phyloP scores from a whole-genome alignment of 1,284 basidiomycete genomes.

The Sphaerobolus stellatus region DNA sequence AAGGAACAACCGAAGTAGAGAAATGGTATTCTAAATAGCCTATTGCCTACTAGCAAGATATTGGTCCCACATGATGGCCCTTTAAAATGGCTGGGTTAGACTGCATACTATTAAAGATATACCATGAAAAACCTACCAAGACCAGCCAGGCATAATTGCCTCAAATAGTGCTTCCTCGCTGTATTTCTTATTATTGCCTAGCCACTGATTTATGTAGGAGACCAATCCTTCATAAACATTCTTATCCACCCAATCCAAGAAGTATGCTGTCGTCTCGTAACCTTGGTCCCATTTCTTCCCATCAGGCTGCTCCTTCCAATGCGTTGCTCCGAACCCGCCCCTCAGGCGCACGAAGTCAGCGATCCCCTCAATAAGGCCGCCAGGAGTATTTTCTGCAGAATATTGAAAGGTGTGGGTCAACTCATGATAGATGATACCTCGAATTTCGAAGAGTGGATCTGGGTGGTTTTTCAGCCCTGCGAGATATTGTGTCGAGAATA shows the following conservation, averaged over 20 bases:
- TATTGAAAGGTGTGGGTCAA: slow-evolving; percentile 74
- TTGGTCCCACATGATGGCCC: slow-evolving; percentile 7
- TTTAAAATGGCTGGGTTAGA: neutral
- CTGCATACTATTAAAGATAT: neutral
- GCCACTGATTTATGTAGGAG: slow-evolving; percentile 50
- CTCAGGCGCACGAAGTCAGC: slow-evolving; percentile 72
- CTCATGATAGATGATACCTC: slow-evolving; percentile 65
- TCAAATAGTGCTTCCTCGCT: slow-evolving; percentile 29
- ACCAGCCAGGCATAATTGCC: slow-evolving; percentile 8
- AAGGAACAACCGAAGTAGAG: too few relatives aligned
- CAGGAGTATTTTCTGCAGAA: slow-evolving; percentile 56
- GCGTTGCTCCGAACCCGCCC: slow-evolving; percentile 57
- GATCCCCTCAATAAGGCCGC: slow-evolving; percentile 69
- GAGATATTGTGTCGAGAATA: slow-evolving; percentile 53
- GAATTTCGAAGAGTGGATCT: slow-evolving; percentile 53
- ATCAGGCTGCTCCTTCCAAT: slow-evolving; percentile 50
- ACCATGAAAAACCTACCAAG: slow-evolving; percentile 3
- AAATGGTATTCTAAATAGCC: too few relatives aligned
- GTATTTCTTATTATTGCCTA: slow-evolving; percentile 49
- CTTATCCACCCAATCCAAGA: slow-evolving; percentile 68
- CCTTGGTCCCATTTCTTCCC: slow-evolving; percentile 67
- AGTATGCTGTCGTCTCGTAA: slow-evolving; percentile 68
- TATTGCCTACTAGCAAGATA: slow-evolving; percentile 1
- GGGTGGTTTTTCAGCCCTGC: slow-evolving; percentile 41
- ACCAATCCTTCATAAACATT: slow-evolving; percentile 55